phyloP scores from a whole-genome alignment of 176 grass and related monocot species.

The Oryza glumipatula region DNA sequence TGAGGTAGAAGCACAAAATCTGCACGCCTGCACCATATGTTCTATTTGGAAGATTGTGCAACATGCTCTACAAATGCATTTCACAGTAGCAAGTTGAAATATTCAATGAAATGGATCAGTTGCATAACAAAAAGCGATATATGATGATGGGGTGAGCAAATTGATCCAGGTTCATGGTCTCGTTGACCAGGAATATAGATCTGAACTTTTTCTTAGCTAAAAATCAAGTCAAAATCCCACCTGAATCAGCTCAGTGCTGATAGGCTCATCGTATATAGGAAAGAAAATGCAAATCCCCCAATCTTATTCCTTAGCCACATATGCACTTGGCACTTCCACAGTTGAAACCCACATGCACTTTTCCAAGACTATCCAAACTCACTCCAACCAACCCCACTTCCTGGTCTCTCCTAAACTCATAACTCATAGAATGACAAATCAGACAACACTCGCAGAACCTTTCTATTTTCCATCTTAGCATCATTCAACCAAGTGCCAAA shows the following conservation, averaged over 20 bases:
- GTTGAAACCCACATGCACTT: background rate
- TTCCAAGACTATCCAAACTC: background rate
- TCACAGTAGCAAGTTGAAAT: background rate
- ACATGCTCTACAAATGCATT: background rate
- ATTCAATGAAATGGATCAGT: background rate
- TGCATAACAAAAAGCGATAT: background rate
- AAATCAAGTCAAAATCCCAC: conserved; percentile 1
- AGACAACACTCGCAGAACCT: background rate
- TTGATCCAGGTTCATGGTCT: background rate
- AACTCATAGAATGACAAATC: background rate
- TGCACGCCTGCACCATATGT: background rate
- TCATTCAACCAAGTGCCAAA: background rate
- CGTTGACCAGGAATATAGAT: background rate
- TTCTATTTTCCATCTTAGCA: background rate
- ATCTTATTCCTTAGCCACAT: background rate
- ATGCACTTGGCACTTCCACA: background rate
- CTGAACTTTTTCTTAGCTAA: background rate
- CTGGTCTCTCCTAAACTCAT: background rate
- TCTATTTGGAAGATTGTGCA: background rate
- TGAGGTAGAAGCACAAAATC: background rate
- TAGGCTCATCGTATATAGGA: background rate
- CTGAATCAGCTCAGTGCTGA: background rate
- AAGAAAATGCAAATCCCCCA: background rate
- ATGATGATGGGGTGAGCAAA: background rate
- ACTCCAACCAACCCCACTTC: background rate